Conservation (phyloP, 1,284 basidiomycete species). For the Marasmius sp. region DNA sequence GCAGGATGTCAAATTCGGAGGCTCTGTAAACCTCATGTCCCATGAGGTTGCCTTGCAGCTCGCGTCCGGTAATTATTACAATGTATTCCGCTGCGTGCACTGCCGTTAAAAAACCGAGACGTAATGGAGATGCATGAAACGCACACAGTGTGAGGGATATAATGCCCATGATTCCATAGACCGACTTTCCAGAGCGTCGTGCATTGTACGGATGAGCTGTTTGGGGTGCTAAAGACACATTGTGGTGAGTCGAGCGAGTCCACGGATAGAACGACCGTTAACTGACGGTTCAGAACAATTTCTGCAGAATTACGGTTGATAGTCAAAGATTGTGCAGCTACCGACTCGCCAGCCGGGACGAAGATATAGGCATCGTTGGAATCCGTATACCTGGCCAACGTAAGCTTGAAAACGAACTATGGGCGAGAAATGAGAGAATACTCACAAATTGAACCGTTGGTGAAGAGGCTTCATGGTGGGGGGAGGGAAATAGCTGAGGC, state of each 20-base stretch:
- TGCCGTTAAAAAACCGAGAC: constrained; percentile 5
- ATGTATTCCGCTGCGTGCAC: constrained; percentile 83
- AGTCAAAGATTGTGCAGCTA: constrained; percentile 63
- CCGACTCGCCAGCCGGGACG: constrained; percentile 57
- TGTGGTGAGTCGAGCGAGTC: constrained; percentile 7
- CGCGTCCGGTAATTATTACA: constrained; percentile 85
- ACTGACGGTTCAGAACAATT: constrained; percentile 67
- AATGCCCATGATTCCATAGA: constrained; percentile 87
- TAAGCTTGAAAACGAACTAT: constrained; percentile 17
- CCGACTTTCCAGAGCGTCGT: constrained; percentile 56
- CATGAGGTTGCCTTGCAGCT: constrained; percentile 78
- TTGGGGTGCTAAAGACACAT: constrained; percentile 49
- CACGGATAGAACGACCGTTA: constrained; percentile 1
- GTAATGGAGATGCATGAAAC: constrained; percentile 28
- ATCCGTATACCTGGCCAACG: constrained; percentile 54
- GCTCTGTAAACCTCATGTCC: constrained; percentile 88
- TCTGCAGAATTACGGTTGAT: constrained; percentile 73
- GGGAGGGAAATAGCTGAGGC: constrained; percentile 11
- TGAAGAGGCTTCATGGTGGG: constrained; percentile 63
- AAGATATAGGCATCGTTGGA: constrained; percentile 77
- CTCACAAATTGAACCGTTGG: constrained; percentile 69
- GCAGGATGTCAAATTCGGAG: constrained; percentile 90
- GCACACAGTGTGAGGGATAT: constrained; percentile 84
- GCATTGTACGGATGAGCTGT: constrained; percentile 51
- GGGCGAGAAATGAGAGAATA: constrained; percentile 7